phyloP scores from a whole-genome alignment of 306 rosid species.

The Potentilla sterilis region DNA sequence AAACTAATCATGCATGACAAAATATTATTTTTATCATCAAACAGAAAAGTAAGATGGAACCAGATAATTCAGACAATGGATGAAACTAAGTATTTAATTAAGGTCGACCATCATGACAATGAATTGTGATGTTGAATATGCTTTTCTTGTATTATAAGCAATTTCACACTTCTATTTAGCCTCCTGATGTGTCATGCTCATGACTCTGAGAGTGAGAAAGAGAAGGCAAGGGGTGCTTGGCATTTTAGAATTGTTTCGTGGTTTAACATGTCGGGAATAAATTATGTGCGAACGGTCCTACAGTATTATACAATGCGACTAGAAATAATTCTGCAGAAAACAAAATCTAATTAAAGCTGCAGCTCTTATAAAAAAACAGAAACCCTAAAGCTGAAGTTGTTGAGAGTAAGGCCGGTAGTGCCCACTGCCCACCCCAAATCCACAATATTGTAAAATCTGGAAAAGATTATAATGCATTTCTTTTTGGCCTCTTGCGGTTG shows the following conservation, averaged over 20 bases:
- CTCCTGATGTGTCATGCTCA: not conserved
- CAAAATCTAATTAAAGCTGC: not conserved
- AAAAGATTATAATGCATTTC: not conserved
- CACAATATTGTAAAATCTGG: not conserved
- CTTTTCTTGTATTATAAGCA: constrained; percentile 17
- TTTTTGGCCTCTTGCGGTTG: not conserved
- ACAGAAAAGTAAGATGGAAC: not conserved
- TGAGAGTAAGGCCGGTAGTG: constrained; percentile 8
- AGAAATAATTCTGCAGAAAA: constrained; percentile 12
- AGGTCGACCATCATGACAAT: not conserved
- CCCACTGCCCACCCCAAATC: constrained; percentile 9
- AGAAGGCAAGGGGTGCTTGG: not conserved
- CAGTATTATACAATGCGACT: constrained; percentile 13
- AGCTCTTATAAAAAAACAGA: not conserved
- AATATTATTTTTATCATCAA: not conserved
- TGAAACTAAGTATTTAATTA: not conserved
- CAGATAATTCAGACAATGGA: not conserved
- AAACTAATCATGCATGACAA: too few species aligned
- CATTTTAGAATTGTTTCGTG: constrained; percentile 5
- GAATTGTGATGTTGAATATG: not conserved
- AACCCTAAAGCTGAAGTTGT: constrained; percentile 3
- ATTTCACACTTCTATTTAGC: not conserved
- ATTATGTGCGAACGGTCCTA: constrained; percentile 28
- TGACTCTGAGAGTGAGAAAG: not conserved
- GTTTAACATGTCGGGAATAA: constrained; percentile 39